Evolutionary conservation across 2,329 filamentous ascomycete genomes (phyloP), one percentile per base, ranked within the genome.

Genomic region (Colletotrichum camelliae): DNA sequence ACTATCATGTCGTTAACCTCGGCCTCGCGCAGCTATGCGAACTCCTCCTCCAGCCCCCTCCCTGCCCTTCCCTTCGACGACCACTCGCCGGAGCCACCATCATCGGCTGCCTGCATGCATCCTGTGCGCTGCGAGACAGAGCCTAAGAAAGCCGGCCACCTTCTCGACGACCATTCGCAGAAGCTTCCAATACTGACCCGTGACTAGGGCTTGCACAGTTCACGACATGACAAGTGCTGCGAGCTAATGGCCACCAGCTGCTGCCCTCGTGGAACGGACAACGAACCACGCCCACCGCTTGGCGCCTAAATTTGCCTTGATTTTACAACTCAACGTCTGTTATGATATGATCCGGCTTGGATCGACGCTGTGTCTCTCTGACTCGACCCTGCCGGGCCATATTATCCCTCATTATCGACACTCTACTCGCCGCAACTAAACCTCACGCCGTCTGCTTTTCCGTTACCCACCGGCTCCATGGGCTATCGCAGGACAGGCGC

Each of bases 161-260:
- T 31, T 27, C 33, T 35, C 24, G 33, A 55, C 39, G 64, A 64
- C 24, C 35, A 65, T 65, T 65, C 70, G 43, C 39, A 62, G 62
- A 60, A 43, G 13, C 13, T 6, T 33, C 31, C 55, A 31, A 29
- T 35, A 69, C 65, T 69, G 58, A 73, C 73, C 70, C 27, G 64
- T 65, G 29, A 75, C 35, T 39, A 73, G 64, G 64, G 43, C 48
- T 62, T 35, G 48, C 70, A 69, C 69, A 72, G 39, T 75, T 52
- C 73, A 75, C 69, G 43, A 9, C 73, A 75, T 67, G 69, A 68
- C 69, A 73, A 75, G 62, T 52, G 39, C 69, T 75, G n/a, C n/a
- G 65, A 65, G 70, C 73, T 68, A 69, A 64, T 31, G 18, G 70
- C 57, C 55, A 39, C 69, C 69, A 24, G n/a, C 69, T 57, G 62